phyloP scores from a whole-genome alignment of 139 green algal species.

The Auxenochlorella pyrenoidosa region DNA sequence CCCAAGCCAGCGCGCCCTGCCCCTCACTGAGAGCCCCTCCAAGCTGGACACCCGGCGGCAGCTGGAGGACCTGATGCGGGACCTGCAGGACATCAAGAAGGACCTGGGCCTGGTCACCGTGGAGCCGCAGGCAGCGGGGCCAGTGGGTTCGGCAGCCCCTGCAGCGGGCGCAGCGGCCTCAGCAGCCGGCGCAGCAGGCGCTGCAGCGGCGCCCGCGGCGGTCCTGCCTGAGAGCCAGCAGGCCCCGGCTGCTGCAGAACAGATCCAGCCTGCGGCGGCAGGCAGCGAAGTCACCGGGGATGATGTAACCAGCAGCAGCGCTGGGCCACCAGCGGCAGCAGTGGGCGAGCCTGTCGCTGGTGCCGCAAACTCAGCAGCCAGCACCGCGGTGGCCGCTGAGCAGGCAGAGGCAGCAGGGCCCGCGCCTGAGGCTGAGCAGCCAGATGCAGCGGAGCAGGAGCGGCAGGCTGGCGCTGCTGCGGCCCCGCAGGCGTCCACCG shows the following conservation, averaged over 20 bases:
- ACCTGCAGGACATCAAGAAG: conserved; percentile 45
- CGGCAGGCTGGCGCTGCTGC: neutral
- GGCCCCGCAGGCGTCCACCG: neutral
- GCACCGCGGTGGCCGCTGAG: neutral
- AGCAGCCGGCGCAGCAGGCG: neutral
- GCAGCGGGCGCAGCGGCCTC: neutral
- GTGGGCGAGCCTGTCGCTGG: neutral
- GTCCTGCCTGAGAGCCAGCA: neutral
- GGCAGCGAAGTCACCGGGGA: neutral
- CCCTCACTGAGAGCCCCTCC: neutral
- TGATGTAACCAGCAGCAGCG: conserved; percentile 12
- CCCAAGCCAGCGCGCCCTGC: neutral
- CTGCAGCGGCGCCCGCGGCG: neutral
- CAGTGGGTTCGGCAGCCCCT: neutral
- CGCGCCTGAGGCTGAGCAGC: neutral
- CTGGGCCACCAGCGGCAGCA: neutral
- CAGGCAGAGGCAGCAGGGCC: neutral
- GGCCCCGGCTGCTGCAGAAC: neutral
- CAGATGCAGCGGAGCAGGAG: conserved; percentile 8
- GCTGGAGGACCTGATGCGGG: conserved; percentile 46
- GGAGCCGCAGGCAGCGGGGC: neutral
- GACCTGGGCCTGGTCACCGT: conserved; percentile 17
- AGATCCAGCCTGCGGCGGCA: neutral
- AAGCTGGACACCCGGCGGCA: conserved; percentile 24
- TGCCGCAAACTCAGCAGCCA: neutral